A percentile compares a stretch with the other conserved stretches of the same genome.
These are phyloP conservation scores for Cylindrodendrum hubeiense DNA, from an alignment of 2,329 filamentous ascomycete genomes.

Conservation along the genomic window DNA sequence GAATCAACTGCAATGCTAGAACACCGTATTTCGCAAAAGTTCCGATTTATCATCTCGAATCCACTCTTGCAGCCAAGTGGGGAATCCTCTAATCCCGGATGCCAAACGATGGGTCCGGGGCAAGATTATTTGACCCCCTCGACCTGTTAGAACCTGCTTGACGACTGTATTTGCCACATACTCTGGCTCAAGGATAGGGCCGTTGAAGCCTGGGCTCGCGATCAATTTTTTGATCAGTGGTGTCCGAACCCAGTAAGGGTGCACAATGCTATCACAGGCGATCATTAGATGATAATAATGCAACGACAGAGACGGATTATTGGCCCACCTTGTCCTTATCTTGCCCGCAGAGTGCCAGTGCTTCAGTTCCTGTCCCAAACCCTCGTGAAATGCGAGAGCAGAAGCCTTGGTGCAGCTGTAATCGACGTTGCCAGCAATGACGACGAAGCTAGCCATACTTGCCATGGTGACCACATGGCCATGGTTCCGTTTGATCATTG, in stretches of 20 bases:
- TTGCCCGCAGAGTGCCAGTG: constrained; percentile 65
- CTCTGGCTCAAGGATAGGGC: constrained; percentile 32
- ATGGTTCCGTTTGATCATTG: constrained; percentile 70
- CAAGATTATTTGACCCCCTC: constrained; percentile 57
- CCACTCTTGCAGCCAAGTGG: constrained; percentile 33
- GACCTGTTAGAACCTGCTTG: constrained; percentile 54
- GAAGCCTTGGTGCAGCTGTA: constrained; percentile 73
- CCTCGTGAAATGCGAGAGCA: constrained; percentile 74
- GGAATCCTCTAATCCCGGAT: constrained; percentile 24
- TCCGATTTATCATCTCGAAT: constrained; percentile 19
- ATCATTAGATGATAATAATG: not conserved
- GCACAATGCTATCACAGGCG: constrained; percentile 55
- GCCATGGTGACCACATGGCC: constrained; percentile 78
- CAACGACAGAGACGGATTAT: not conserved
- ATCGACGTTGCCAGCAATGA: constrained; percentile 71
- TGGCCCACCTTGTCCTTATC: not conserved
- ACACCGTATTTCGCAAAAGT: constrained; percentile 9
- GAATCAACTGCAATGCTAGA: not conserved
- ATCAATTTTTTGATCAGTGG: constrained; percentile 35
- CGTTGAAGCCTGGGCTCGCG: constrained; percentile 35
- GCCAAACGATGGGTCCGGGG: constrained; percentile 38
- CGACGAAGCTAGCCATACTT: constrained; percentile 68
- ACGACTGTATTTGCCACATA: constrained; percentile 55
- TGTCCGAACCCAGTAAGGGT: constrained; percentile 53
- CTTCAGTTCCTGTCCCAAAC: constrained; percentile 63